Percentiles rank a stretch among this genome's conserved stretches.
Evolutionary conservation across 2,329 filamentous ascomycete genomes (phyloP).

Genomic region (Alternaria arbusti): DNA sequence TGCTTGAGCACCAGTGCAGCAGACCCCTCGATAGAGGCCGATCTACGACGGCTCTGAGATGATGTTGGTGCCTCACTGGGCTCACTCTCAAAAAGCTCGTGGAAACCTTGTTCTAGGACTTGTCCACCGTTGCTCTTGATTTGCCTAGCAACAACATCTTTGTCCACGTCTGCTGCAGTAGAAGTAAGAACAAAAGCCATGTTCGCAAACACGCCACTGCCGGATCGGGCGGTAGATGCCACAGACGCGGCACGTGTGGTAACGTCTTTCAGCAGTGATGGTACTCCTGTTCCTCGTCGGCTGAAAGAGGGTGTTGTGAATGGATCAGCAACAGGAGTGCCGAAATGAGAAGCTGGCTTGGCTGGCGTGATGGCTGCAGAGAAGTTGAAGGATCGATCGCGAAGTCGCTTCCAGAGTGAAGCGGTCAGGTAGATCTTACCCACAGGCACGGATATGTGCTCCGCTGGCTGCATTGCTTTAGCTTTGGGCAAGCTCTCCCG

Average conservation of each 20-base stretch:
- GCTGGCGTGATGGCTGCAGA: slow-evolving; percentile 22
- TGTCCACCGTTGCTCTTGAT: slow-evolving; percentile 76
- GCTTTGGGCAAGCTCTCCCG: slow-evolving; percentile 45
- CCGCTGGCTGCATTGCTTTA: slow-evolving; percentile 16
- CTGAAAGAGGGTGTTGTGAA: slow-evolving; percentile 58
- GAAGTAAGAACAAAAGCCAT: slow-evolving; percentile 92
- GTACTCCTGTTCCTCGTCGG: slow-evolving; percentile 46
- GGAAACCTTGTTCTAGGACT: slow-evolving; percentile 77
- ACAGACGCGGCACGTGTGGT: slow-evolving; percentile 37
- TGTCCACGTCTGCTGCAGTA: slow-evolving; percentile 59
- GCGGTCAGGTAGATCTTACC: slow-evolving; percentile 53
- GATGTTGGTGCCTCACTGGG: slow-evolving; percentile 24
- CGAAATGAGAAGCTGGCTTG: slow-evolving; percentile 26
- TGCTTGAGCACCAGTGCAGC: slow-evolving; percentile 61
- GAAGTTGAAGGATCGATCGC: slow-evolving; percentile 46
- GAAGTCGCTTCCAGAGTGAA: slow-evolving; percentile 52
- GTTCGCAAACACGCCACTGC: slow-evolving; percentile 67
- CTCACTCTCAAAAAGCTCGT: slow-evolving; percentile 73
- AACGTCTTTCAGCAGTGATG: slow-evolving; percentile 35
- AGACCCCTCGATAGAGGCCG: slow-evolving; percentile 17
- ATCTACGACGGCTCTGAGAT: slow-evolving; percentile 20
- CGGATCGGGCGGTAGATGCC: slow-evolving; percentile 32
- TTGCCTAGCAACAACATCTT: slow-evolving; percentile 63
- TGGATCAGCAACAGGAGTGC: slow-evolving; percentile 42
- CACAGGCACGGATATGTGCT: slow-evolving; percentile 49